Base-by-base conservation (phyloP, 2,329 filamentous ascomycete species). In the Cryphonectria parasitica region DNA sequence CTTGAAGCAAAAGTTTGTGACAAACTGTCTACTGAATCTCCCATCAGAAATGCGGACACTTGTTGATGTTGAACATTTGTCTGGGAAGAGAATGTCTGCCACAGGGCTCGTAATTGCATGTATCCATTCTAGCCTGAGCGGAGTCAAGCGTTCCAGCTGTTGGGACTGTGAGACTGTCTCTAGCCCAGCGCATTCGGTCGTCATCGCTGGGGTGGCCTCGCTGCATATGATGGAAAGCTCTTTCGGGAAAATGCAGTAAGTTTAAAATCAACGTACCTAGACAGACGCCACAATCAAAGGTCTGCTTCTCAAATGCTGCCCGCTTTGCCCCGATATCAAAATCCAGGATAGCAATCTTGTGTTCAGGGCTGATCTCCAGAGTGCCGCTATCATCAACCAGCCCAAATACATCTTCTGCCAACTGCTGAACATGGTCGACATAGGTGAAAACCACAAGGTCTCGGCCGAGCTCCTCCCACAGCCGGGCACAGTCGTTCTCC, bases 241-340 rank as follows among this genome's bases (percentile, higher is more conserved):
- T 19, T 36, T 45, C 34, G 45, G 39, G 36, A 34, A 13, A 8
- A 28, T n/a, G 11, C 17, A n/a, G 7, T 8, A 45, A 36, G 28
- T 31, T 28, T 2, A 11, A 7, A 34, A 13, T 11, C 0, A n/a
- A 74, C 83, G 69, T 81, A 89, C 87, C 86, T 63, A 98, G 81
- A 78, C 95, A 98, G 64, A 98, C 87, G 1, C 92, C 93, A 74
- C 95, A 98, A 67, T 95, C 90, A 77, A 96, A 98, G 0, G 93
- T 97, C 75, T 91, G 92, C 74, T 89, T 89, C 72, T 96, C 91
- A 78, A 98, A 98, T 0, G 90, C 89, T 31, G 89, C 88, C 68
- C 89, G 88, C 77, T 91, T 92, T 8, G 92, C 90, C 72, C 90
- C 90, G 71, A 89, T 90, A 77, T 97, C 92, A 76, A 92, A 94